Evolutionary conservation across 495 filamentous ascomycete genomes (phyloP), one percentile per base, ranked within the genome.

Genomic region (Penicillium alfredii): DNA sequence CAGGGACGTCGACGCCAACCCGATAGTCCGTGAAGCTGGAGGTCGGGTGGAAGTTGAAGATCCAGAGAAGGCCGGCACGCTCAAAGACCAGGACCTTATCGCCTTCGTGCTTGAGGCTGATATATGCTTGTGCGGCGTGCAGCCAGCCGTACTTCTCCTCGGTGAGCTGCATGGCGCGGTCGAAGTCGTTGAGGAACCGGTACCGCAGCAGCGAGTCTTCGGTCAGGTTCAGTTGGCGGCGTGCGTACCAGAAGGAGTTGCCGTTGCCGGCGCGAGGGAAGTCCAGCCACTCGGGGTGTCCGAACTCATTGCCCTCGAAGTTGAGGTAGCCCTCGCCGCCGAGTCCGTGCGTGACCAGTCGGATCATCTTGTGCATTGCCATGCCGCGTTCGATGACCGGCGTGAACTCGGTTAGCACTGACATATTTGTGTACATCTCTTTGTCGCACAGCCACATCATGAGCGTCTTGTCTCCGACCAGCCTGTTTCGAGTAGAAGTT

Each of bases 371-470:
- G 75, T 98, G 92, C 16, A 98, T 63, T 6, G 82, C 74, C 67
- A 97, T 80, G 34, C 93, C 92, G 40, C 92, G 80, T 34, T 90
- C 83, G 58, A 98, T 96, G 45, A 90, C 71, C 0, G 88, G 84
- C 2, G 92, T 97, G 40, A 93, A 73, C 4, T 84, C 82, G 2
- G 81, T 78, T 8, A 95, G 69, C 1, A 68, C 68, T 13, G 92
- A 97, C 92, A 98, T 98, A 71, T 97, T 78, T 16, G 93, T 95
- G 71, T 98, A 97, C 63, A 98, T 76, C 56, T 97, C 80, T 25
- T 89, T 89, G 61, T 98, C 92, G 64, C 88, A 95, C 37, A 98
- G 86, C 78, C 94, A 94, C 81, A 97, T 88, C 68, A 98, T 83
- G 30, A 98, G 70, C 4, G 85, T 77, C 60, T 98, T 98, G 71